phyloP scores from a whole-genome alignment of 1,139 yeast genomes.

The Saccharomyces hybrid region DNA sequence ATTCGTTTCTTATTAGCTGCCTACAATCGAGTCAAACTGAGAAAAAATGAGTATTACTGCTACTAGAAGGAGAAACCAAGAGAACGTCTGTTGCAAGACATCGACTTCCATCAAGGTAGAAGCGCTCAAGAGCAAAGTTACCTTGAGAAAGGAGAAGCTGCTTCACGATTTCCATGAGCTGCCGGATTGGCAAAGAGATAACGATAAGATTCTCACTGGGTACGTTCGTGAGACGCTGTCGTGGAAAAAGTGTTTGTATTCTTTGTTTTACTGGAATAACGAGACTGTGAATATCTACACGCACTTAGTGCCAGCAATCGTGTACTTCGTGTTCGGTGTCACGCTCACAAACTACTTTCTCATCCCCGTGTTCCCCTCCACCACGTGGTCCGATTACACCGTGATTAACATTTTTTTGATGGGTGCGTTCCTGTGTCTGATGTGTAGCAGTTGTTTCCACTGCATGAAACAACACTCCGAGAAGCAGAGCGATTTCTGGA shows the following conservation, averaged over 20 bases:
- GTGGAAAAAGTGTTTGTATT: constrained; percentile 43
- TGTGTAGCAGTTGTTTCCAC: constrained; percentile 73
- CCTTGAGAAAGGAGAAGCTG: constrained; percentile 4
- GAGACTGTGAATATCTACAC: constrained; percentile 78
- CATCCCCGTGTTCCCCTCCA: constrained; percentile 41
- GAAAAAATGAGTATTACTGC: neutral
- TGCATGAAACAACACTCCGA: constrained; percentile 71
- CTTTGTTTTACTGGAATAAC: constrained; percentile 66
- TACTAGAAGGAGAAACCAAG: neutral
- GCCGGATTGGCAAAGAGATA: constrained; percentile 82
- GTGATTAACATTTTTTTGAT: constrained; percentile 40
- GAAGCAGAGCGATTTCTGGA: constrained; percentile 47
- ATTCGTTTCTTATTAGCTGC: neutral
- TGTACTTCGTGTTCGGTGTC: constrained; percentile 34
- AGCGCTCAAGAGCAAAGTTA: neutral
- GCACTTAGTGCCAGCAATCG: constrained; percentile 62
- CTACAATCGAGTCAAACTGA: neutral
- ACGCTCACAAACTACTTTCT: constrained; percentile 22
- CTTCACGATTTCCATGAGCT: constrained; percentile 40
- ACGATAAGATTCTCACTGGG: constrained; percentile 64
- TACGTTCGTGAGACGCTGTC: constrained; percentile 65
- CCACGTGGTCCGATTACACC: constrained; percentile 40
- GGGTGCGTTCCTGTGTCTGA: constrained; percentile 54
- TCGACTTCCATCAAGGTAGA: neutral
- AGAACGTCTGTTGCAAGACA: neutral